Percentiles rank a stretch among this genome's conserved stretches.
These are phyloP conservation scores for Capsicum rhomboideum DNA, from an alignment of 257 asterid species.

Conservation along the genomic window DNA sequence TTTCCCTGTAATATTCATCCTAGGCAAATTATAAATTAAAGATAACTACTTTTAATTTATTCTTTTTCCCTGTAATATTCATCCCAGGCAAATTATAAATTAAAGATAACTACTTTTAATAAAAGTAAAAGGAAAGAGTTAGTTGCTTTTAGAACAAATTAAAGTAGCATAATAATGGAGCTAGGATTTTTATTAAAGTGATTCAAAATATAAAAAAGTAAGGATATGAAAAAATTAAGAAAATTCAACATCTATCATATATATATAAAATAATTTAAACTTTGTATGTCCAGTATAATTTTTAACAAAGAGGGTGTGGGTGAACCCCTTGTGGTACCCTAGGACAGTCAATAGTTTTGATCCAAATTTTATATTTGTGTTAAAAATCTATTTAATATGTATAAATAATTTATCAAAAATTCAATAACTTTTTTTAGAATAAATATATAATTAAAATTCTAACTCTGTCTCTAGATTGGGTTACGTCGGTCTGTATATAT, in stretches of 20 bases:
- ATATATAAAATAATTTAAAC: no score
- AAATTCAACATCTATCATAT: not conserved
- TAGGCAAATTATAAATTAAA: not conserved
- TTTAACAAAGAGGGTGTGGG: no score
- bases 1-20: not conserved
- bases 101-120: not conserved
- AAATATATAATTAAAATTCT: no score
- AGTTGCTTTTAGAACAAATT: not conserved
- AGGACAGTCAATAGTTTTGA: no score
- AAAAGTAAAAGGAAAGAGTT: not conserved
- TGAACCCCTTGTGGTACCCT: no score
- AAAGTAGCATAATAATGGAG: not conserved
- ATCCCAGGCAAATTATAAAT: not conserved
- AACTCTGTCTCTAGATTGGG: no score
- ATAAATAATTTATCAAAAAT: no score
- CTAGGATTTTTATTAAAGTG: not conserved
- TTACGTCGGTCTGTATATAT: not conserved
- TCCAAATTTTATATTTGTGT: no score
- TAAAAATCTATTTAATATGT: no score
- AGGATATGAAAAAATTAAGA: not conserved
- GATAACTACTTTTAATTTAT: not conserved
- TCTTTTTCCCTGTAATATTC: not conserved
- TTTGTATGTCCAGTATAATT: no score
- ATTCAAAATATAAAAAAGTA: not conserved
- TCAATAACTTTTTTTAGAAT: no score